These are phyloP conservation scores for Aspergillus felis DNA, from an alignment of 2,329 filamentous ascomycete species.

Conservation along the genomic window DNA sequence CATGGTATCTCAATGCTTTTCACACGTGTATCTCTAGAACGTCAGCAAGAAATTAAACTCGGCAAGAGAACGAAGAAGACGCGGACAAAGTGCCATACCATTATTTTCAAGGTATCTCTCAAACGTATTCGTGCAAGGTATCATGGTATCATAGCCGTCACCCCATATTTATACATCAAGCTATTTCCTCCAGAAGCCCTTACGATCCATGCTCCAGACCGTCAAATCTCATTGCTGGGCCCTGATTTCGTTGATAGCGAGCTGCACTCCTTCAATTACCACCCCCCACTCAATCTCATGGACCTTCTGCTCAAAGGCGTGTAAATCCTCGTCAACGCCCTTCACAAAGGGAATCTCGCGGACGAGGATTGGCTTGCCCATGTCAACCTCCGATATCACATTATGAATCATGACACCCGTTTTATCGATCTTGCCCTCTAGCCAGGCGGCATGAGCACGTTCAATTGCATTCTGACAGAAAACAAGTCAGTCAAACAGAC, in stretches of 20 bases:
- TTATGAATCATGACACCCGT: constrained; percentile 89
- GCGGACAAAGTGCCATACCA: background rate
- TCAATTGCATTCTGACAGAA: constrained; percentile 61
- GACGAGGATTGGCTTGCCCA: constrained; percentile 68
- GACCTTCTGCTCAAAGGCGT: constrained; percentile 66
- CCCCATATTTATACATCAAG: background rate
- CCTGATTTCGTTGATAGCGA: constrained; percentile 31
- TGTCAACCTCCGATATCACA: constrained; percentile 75
- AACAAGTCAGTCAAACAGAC: background rate
- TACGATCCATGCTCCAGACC: background rate
- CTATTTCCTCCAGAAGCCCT: background rate
- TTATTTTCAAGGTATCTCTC: background rate
- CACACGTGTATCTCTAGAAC: background rate
- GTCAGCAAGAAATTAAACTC: background rate
- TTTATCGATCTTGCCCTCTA: constrained; percentile 61
- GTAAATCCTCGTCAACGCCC: constrained; percentile 58
- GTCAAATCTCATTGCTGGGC: constrained; percentile 12
- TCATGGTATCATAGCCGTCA: background rate
- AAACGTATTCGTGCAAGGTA: background rate
- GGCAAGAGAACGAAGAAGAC: background rate
- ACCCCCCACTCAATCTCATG: constrained; percentile 72
- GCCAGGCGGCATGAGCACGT: constrained; percentile 70
- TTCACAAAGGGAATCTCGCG: constrained; percentile 63
- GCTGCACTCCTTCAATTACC: constrained; percentile 66
- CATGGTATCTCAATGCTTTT: background rate